Evolutionary conservation across 73 alveolate species (phyloP).

Genomic region (Durusdinium trenchii): DNA sequence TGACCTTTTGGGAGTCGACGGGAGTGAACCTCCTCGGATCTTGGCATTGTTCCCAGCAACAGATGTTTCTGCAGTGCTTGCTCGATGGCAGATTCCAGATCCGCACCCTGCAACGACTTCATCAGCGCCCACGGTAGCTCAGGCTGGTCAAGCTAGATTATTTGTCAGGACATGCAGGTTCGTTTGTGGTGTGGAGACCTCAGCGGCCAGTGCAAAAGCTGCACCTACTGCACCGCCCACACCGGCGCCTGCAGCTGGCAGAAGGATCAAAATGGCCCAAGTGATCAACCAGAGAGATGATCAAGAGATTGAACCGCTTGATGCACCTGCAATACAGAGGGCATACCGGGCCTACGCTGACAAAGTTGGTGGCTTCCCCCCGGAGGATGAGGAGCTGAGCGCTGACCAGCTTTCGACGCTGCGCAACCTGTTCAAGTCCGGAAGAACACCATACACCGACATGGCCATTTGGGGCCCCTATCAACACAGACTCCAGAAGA

Average conservation of each 20-base stretch:
- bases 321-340: background rate
- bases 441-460: constrained; percentile 54
- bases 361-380: constrained; percentile 29
- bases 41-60: background rate
- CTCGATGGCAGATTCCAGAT: background rate
- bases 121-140: background rate
- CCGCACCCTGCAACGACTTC: background rate
- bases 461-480: constrained; percentile 68
- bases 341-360: constrained; percentile 12
- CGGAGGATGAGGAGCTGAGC: constrained; percentile 37
- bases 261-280: background rate
- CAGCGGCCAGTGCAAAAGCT: background rate
- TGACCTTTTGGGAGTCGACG: background rate
- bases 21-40: constrained; percentile 22
- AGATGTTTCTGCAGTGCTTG: background rate
- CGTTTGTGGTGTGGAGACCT: background rate
- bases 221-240: background rate
- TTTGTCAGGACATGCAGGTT: constrained; percentile 18
- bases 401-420: constrained; percentile 36
- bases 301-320: background rate
- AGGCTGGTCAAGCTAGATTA: constrained; percentile 27
- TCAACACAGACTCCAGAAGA: constrained; percentile 53
- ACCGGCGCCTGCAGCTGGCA: background rate
- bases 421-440: background rate
- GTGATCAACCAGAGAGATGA: constrained; percentile 36